Conservation (phyloP, 177 flowering plant genomes). For the Vitis hybrid region DNA sequence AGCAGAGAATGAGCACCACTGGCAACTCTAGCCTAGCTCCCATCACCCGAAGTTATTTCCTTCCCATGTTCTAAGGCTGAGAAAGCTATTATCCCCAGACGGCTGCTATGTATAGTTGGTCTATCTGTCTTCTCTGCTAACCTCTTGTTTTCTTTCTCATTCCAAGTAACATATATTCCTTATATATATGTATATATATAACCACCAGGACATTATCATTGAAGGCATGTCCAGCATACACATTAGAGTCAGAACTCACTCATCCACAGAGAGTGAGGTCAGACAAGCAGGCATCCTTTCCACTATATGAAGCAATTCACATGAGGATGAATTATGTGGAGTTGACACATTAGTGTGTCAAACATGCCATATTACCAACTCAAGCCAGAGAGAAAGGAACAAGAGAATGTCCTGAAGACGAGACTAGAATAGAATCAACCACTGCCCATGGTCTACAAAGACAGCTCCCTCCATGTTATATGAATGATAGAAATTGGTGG, state of each 20-base stretch:
- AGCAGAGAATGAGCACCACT: conserved; percentile 9
- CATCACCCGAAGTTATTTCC: not conserved
- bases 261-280: too few relatives aligned
- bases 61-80: conserved; percentile 9
- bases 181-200: too few relatives aligned
- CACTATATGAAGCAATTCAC: too few relatives aligned
- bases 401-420: not conserved
- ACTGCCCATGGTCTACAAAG: not conserved
- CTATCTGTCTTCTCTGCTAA: not conserved
- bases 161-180: not conserved
- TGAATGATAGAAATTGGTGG: conserved; percentile 3
- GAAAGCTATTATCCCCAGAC: not conserved
- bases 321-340: too few relatives aligned
- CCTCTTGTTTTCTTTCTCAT: conserved; percentile 3
- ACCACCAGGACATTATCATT: too few relatives aligned
- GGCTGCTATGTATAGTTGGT: not conserved
- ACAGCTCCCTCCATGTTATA: conserved; percentile 11
- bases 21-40: not conserved
- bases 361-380: not conserved
- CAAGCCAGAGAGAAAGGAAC: not conserved
- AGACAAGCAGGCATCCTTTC: too few relatives aligned
- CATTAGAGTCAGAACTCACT: too few relatives aligned
- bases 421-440: not conserved
- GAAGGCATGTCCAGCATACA: too few relatives aligned
- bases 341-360: too few relatives aligned